Conservation (phyloP, 2,329 filamentous ascomycete genomes). For the Alternaria sp. region DNA sequence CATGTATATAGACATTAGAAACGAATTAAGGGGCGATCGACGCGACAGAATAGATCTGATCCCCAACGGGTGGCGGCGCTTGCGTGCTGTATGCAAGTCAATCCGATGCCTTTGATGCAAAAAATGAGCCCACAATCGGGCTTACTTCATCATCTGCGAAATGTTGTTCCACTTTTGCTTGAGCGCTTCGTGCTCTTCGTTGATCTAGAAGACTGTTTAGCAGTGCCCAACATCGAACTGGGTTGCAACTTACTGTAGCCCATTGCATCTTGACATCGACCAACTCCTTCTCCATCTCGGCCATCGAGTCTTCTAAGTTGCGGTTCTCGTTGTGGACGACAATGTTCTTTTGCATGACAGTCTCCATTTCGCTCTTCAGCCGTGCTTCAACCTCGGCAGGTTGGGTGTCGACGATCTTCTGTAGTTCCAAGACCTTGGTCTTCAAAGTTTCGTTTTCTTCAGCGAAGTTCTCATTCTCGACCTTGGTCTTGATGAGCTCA, state of each 20-base stretch:
- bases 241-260: conserved; percentile 76
- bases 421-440: conserved; percentile 83
- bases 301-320: conserved; percentile 84
- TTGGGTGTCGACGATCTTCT: conserved; percentile 86
- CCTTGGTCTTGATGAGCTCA: conserved; percentile 88
- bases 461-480: conserved; percentile 86
- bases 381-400: conserved; percentile 84
- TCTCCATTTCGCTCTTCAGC: conserved; percentile 84
- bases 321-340: conserved; percentile 95
- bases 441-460: conserved; percentile 90
- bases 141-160: conserved; percentile 53
- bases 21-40: conserved; percentile 35
- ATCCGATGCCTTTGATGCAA: conserved; percentile 27
- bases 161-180: conserved; percentile 59
- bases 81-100: conserved; percentile 29
- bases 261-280: conserved; percentile 94
- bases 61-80: conserved; percentile 24
- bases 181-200: conserved; percentile 56
- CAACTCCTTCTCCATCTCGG: conserved; percentile 89
- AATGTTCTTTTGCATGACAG: conserved; percentile 88
- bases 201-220: conserved; percentile 48
- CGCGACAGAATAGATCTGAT: conserved; percentile 27
- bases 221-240: neutral
- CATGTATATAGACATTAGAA: conserved; percentile 43
- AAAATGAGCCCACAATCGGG: conserved; percentile 14